Base-by-base conservation (phyloP, 257 asterid genomes). In the Nicotiana attenuata region DNA sequence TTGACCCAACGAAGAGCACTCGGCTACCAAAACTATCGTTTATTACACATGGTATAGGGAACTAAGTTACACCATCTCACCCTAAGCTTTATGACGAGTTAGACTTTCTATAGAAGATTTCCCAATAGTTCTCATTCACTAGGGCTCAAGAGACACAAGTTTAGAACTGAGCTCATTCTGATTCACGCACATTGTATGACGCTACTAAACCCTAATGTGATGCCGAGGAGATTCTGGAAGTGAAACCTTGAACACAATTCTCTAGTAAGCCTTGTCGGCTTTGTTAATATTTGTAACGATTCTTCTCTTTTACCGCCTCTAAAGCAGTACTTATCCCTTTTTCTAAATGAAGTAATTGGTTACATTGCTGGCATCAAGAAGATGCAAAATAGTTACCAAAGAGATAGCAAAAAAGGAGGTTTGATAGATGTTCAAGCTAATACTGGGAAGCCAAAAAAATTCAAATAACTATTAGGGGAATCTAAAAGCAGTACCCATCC, bases 201-300 rank as follows among this genome's bases (percentile, higher is more conserved):
- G 55, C 76, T 35, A 67, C 76, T 67, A 67, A 33, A 68, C 77
- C 56, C 29, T n/a, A 68, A 38, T 68, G 19, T 68, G 77, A 68
- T n/a, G 56, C 31, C 11, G 0, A 38, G 77, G 77, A 68, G 77
- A 68, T 38, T 68, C n/a, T n/a, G 56, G 8, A 38, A 68, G 77
- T 68, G 77, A 68, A 41, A 68, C 56, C 77, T 35, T 67, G 77
- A 38, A 38, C 77, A 38, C 31, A 31, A 68, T 38, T 68, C 31
- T n/a, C 31, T 68, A 68, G 56, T 19, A 68, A 38, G n/a, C 76
- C 76, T 38, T 5, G 56, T 38, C 77, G 38, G 31, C 77, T 38
- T 35, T 35, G 56, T 10, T n/a, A n/a, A 10, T 35, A 38, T 38
- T 35, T 38, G 56, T 10, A 68, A 38, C 11, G 56, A 35, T 68